phyloP scores from a whole-genome alignment of 306 rosid genomes.

The Hippophae tibetana region DNA sequence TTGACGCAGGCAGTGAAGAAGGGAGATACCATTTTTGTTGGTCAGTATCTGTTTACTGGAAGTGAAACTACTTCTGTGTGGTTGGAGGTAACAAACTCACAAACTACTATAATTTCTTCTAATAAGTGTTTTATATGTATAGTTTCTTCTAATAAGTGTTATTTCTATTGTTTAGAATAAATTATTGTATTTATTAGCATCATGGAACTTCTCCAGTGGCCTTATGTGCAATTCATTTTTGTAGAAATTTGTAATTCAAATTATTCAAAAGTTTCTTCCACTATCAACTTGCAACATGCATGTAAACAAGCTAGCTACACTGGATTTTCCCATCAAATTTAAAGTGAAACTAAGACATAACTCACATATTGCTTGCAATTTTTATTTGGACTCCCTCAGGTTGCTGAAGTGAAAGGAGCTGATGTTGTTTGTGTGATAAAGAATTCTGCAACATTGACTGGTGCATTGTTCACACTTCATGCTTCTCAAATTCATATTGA shows the following conservation, averaged over 20 bases:
- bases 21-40: conserved; percentile 93
- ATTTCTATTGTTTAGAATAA: too few relatives aligned
- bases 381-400: conserved; percentile 42
- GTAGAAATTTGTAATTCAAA: too few relatives aligned
- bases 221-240: too few relatives aligned
- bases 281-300: not conserved
- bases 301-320: not conserved
- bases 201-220: too few relatives aligned
- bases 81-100: conserved; percentile 66
- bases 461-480: conserved; percentile 86
- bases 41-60: conserved; percentile 95
- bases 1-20: conserved; percentile 61
- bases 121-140: too few relatives aligned
- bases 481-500: conserved; percentile 81
- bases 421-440: conserved; percentile 79
- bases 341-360: not conserved
- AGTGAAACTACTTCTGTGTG: conserved; percentile 99
- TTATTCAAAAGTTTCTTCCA: too few relatives aligned
- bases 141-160: too few relatives aligned
- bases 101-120: not conserved
- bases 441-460: conserved; percentile 86
- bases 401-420: conserved; percentile 63
- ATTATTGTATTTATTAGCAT: too few relatives aligned
- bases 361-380: conserved; percentile 16
- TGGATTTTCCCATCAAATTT: not conserved